phyloP scores from a whole-genome alignment of 2,329 filamentous ascomycete genomes.

The Periconia sp. region DNA sequence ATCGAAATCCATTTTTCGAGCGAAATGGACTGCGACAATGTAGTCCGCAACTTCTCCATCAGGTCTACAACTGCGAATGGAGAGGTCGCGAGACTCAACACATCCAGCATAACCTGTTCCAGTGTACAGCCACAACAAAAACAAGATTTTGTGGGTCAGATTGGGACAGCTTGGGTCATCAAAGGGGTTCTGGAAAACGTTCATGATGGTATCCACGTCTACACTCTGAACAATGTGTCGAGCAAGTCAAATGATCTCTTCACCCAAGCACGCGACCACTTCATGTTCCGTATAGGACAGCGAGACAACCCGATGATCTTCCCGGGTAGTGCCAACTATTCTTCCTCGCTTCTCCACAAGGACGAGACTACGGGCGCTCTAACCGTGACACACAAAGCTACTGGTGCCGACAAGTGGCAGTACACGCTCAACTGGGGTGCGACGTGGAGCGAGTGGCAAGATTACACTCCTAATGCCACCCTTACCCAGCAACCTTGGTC shows the following conservation, averaged over 20 bases:
- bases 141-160: constrained; percentile 52
- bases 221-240: constrained; percentile 59
- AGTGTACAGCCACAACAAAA: constrained; percentile 26
- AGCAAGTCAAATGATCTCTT: constrained; percentile 43
- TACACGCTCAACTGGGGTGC: constrained; percentile 65
- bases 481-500: constrained; percentile 56
- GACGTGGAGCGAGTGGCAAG: constrained; percentile 60
- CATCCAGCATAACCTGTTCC: constrained; percentile 49
- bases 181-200: constrained; percentile 57
- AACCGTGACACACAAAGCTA: constrained; percentile 59
- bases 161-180: constrained; percentile 58
- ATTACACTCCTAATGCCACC: constrained; percentile 57
- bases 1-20: constrained; percentile 62
- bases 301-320: constrained; percentile 63
- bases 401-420: constrained; percentile 64
- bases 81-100: constrained; percentile 48
- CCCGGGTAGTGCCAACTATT: constrained; percentile 60
- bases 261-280: constrained; percentile 60
- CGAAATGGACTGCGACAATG: constrained; percentile 61
- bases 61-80: constrained; percentile 56
- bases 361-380: constrained; percentile 44
- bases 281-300: constrained; percentile 63
- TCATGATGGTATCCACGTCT: constrained; percentile 61
- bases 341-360: constrained; percentile 53
- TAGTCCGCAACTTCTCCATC: constrained; percentile 54